Conservation (phyloP, 2,329 filamentous ascomycete genomes). For the Colletotrichum navitas region DNA sequence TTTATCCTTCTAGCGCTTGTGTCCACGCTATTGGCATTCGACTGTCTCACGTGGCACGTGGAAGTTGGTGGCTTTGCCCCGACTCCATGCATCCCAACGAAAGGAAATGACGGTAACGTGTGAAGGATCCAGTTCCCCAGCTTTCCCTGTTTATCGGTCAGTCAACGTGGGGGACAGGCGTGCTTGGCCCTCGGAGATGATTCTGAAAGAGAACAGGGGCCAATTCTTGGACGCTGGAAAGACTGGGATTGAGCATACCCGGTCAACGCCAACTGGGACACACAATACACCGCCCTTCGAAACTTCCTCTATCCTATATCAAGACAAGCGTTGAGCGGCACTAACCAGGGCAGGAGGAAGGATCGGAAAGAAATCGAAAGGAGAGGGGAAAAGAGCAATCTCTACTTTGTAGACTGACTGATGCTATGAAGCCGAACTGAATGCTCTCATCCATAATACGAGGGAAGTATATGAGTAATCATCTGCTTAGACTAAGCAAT, state of each 20-base stretch:
- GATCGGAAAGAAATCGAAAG: no score
- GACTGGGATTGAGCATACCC: constrained; percentile 36
- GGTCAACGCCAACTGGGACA: constrained; percentile 10
- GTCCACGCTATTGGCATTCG: constrained; percentile 17
- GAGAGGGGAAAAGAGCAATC: not conserved
- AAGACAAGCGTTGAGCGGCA: not conserved
- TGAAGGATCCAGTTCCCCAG: constrained; percentile 22
- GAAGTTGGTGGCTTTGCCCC: constrained; percentile 6
- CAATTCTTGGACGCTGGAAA: not conserved
- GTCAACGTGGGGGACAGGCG: not conserved
- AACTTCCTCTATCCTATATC: no score
- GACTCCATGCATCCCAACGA: constrained; percentile 25
- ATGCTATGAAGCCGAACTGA: not conserved
- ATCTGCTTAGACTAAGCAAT: not conserved
- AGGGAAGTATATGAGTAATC: not conserved
- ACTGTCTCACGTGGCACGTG: constrained; percentile 34
- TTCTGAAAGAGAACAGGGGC: constrained; percentile 14
- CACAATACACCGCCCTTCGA: not conserved
- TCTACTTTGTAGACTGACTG: not conserved
- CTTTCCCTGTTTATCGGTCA: constrained; percentile 14
- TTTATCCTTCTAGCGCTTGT: constrained; percentile 36
- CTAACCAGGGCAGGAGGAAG: not conserved
- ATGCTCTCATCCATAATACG: not conserved
- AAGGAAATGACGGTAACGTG: constrained; percentile 8
- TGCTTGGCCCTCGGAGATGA: constrained; percentile 19